Conservation (phyloP, 345 rosid genomes). For the Corchorus olitorius region DNA sequence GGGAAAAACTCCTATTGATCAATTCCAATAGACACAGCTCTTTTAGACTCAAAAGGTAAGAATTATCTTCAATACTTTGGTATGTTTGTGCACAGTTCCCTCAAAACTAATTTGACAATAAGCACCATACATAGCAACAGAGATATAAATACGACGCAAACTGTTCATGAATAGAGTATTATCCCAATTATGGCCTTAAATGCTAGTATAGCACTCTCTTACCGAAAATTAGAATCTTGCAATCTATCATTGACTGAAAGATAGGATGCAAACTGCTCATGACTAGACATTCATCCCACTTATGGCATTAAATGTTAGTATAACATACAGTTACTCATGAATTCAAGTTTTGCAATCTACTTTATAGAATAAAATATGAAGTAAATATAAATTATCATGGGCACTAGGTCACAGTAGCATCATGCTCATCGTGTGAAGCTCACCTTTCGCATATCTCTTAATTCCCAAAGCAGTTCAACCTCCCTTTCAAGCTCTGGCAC, state of each 20-base stretch:
- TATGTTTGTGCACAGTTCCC: neutral
- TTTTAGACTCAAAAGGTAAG: neutral
- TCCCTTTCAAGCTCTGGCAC: slow-evolving; percentile 97
- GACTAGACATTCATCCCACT: neutral
- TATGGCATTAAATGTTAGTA: neutral
- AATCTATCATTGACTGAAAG: neutral
- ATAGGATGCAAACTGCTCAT: neutral
- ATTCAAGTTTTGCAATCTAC: neutral
- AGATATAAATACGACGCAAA: neutral
- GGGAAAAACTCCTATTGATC: slow-evolving; percentile 1
- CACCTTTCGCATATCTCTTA: slow-evolving; percentile 79
- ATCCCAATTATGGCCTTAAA: neutral
- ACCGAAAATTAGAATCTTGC: neutral
- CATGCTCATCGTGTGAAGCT: slow-evolving; percentile 12
- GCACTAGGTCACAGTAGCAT: slow-evolving; percentile 1
- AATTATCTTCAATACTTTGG: neutral
- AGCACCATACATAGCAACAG: neutral
- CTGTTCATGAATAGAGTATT: neutral
- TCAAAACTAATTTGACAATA: neutral
- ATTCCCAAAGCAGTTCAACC: slow-evolving; percentile 82
- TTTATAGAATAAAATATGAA: neutral
- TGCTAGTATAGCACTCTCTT: neutral
- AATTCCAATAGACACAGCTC: neutral
- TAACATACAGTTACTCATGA: neutral
- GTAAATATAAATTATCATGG: neutral